Percentiles rank a stretch among this genome's conserved stretches.
Conservation (phyloP, 2,329 filamentous ascomycete genomes). For the Colletotrichum nymphaeae region DNA sequence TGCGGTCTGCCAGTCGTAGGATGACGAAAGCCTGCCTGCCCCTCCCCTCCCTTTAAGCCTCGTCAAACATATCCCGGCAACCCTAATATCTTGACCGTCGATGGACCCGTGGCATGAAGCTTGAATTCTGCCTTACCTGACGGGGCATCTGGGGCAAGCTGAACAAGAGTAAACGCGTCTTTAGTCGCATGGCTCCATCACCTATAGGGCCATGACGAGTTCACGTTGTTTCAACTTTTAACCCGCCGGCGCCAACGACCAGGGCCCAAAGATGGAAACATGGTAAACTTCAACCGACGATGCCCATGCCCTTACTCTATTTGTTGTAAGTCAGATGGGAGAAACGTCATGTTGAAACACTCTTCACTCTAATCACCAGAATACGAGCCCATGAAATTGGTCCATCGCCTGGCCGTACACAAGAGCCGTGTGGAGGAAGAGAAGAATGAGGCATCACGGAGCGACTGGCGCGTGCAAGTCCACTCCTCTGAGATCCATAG, state of each 20-base stretch:
- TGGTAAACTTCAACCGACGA: background rate
- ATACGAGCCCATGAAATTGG: background rate
- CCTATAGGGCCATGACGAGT: conserved; percentile 25
- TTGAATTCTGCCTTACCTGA: conserved; percentile 34
- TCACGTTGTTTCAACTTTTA: conserved; percentile 19
- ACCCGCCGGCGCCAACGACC: conserved; percentile 16
- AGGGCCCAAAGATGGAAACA: background rate
- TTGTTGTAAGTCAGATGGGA: background rate
- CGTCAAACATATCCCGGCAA: conserved; percentile 21
- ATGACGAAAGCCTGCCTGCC: conserved; percentile 20
- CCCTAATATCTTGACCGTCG: conserved; percentile 17
- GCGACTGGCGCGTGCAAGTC: background rate
- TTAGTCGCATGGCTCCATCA: conserved; percentile 8
- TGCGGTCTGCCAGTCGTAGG: background rate
- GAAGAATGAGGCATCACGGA: background rate
- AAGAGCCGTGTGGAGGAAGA: background rate
- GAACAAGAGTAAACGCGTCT: conserved; percentile 25
- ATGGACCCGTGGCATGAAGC: conserved; percentile 22
- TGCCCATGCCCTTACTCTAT: background rate
- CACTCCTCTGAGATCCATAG: background rate
- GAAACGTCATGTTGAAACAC: conserved; percentile 25
- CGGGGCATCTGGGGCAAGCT: conserved; percentile 31
- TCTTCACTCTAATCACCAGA: background rate
- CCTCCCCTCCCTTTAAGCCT: background rate
- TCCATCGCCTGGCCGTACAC: background rate